Evolutionary conservation across 805 yeast genomes (phyloP).

Genomic region (Candida krabiensis): DNA sequence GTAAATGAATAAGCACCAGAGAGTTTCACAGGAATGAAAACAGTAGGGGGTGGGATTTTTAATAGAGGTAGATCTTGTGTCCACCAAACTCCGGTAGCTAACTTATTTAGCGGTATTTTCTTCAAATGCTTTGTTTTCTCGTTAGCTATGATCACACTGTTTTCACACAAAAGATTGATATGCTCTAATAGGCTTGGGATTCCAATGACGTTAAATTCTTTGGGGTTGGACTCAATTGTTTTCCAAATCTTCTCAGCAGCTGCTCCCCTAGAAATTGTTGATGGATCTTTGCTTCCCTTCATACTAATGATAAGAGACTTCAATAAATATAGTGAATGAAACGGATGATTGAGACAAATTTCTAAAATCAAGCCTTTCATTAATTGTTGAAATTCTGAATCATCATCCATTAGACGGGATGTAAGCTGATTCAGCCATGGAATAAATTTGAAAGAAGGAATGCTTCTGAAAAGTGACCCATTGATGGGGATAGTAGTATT

Average conservation of each 20-base stretch:
- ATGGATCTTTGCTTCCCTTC: constrained; percentile 35
- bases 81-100: constrained; percentile 61
- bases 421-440: constrained; percentile 84
- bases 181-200: constrained; percentile 36
- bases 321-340: constrained; percentile 65
- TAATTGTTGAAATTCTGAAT: constrained; percentile 51
- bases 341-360: constrained; percentile 62
- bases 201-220: constrained; percentile 11
- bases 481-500: constrained; percentile 37
- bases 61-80: constrained; percentile 40
- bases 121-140: constrained; percentile 38
- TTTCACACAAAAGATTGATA: constrained; percentile 50
- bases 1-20: constrained; percentile 40
- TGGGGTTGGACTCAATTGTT: constrained; percentile 27
- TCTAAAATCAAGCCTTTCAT: constrained; percentile 36
- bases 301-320: constrained; percentile 50
- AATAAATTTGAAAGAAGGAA: constrained; percentile 64
- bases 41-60: constrained; percentile 69
- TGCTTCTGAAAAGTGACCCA: constrained; percentile 31
- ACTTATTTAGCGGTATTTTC: constrained; percentile 33
- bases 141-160: constrained; percentile 52
- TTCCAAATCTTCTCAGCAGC: constrained; percentile 54
- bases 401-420: constrained; percentile 59
- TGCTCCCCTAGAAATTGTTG: constrained; percentile 44
- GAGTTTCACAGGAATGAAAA: constrained; percentile 40